Evolutionary conservation across 116 monocot genomes (phyloP), one percentile per base, ranked within the genome.

Genomic region (Zostera marina): DNA sequence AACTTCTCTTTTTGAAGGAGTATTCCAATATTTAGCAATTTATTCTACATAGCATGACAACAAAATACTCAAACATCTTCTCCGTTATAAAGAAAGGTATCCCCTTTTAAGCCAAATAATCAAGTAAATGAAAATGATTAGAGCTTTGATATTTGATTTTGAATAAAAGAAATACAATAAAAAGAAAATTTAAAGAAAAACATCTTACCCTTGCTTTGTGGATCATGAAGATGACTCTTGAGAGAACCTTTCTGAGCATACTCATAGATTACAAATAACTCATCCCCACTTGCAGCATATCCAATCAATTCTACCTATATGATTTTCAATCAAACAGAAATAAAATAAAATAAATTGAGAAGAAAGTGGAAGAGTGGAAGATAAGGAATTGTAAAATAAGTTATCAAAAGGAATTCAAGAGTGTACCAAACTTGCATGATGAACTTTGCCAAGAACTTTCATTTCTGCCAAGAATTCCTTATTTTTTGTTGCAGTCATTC

Each of bases 241-340:
- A 96, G 85, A n/a, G 96, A 80, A 32, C 96, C 89, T 24, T 85
- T 96, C 78, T 96, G 85, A 77, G 96, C 89, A 70, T 89, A 96
- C 59, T 89, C 96, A 76, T 96, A 96, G 25, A 96, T 54, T 2
- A 96, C 82, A 65, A 85, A 96, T 53, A 96, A 82, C 52, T 89
- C 96, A 54, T 82, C 82, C 42, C 61, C 56, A 38, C 78, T 89
- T 61, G 89, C 82, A 64, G 89, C 85, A 76, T 89, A 89, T 63
- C 96, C 96, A 74, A 96, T 96, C 82, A 96, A 80, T 67, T 96
- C 96, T 96, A 96, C 89, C 96, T 96, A 82, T 89, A 96, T 63
- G 85, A 85, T 55, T 53, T 55, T 66, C 68, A 32, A 32, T 32
- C 32, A 32, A 32, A 32, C 32, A 32, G 32, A 32, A 32, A 32